Percentiles rank a stretch among this genome's conserved stretches.
Evolutionary conservation across 202 grass and related monocot genomes (phyloP).

Genomic region (Dendrocalamus latiflorus): DNA sequence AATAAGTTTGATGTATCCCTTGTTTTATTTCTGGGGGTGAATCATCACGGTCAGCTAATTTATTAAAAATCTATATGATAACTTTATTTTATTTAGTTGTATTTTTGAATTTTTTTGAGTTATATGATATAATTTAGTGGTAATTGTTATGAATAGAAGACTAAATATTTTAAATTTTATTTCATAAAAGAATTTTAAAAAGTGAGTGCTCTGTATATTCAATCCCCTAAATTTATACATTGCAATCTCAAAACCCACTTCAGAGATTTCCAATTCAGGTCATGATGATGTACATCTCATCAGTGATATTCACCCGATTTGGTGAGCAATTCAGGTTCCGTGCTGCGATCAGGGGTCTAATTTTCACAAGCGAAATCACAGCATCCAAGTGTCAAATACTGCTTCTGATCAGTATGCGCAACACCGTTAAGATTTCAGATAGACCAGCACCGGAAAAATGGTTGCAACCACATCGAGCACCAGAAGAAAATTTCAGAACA

Average conservation of each 20-base stretch:
- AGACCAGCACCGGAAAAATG: background rate
- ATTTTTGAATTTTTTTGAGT: too few species aligned
- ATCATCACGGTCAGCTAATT: conserved; percentile 47
- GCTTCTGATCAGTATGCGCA: background rate
- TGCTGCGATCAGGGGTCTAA: background rate
- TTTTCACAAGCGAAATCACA: background rate
- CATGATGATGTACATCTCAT: background rate
- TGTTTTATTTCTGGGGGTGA: conserved; percentile 53
- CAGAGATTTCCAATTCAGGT: background rate
- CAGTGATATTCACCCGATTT: background rate
- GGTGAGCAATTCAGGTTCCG: background rate
- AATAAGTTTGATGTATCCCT: conserved; percentile 42
- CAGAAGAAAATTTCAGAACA: background rate
- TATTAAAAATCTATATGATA: too few species aligned
- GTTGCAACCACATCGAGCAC: background rate
- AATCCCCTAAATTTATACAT: too few species aligned
- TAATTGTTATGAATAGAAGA: too few species aligned
- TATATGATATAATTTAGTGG: too few species aligned
- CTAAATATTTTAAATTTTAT: too few species aligned
- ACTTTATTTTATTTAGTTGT: too few species aligned
- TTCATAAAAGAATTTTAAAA: too few species aligned
- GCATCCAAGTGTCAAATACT: background rate
- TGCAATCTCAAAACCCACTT: background rate
- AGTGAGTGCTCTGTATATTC: too few species aligned
- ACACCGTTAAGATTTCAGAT: background rate